Percentiles rank a stretch among this genome's conserved stretches.
These are phyloP conservation scores for Curvularia hawaiiensis DNA, from an alignment of 2,329 filamentous ascomycete genomes.

Conservation along the genomic window DNA sequence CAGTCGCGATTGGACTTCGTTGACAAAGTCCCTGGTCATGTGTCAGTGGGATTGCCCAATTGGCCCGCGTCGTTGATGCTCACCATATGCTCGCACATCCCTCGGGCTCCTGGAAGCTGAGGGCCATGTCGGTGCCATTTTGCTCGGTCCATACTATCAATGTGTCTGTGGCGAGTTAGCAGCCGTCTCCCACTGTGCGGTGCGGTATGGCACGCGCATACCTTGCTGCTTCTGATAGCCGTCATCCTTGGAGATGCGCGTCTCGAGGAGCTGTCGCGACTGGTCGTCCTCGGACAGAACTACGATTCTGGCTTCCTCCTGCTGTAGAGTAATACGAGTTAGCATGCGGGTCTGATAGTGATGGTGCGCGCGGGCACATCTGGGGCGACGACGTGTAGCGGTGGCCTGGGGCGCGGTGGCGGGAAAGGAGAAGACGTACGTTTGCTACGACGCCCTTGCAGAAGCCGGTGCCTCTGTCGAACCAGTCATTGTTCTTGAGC, in stretches of 20 bases:
- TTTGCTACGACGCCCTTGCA: constrained; percentile 78
- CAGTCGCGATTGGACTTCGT: constrained; percentile 79
- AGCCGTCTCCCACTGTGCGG: neutral
- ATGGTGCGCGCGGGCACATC: constrained; percentile 7
- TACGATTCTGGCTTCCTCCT: constrained; percentile 84
- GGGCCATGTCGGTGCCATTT: constrained; percentile 91
- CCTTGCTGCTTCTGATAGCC: constrained; percentile 98
- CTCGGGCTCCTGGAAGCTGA: constrained; percentile 97
- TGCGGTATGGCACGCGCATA: constrained; percentile 48
- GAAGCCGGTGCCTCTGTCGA: constrained; percentile 94
- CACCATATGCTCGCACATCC: constrained; percentile 93
- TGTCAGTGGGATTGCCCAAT: constrained; percentile 22
- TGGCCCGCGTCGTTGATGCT: constrained; percentile 19
- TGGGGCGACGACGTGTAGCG: constrained; percentile 14
- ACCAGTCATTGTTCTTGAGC: constrained; percentile 98
- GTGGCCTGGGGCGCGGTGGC: neutral
- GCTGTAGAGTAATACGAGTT: constrained; percentile 55
- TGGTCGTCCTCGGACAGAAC: constrained; percentile 95
- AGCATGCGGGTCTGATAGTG: constrained; percentile 32
- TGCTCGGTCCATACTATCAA: constrained; percentile 98
- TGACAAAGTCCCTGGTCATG: constrained; percentile 82
- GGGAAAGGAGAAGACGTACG: constrained; percentile 59
- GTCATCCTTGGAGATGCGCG: constrained; percentile 89
- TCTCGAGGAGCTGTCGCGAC: constrained; percentile 81
- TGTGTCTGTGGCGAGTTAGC: constrained; percentile 68